Conservation (phyloP, 2,329 filamentous ascomycete genomes). For the Cryphonectria naterciae region DNA sequence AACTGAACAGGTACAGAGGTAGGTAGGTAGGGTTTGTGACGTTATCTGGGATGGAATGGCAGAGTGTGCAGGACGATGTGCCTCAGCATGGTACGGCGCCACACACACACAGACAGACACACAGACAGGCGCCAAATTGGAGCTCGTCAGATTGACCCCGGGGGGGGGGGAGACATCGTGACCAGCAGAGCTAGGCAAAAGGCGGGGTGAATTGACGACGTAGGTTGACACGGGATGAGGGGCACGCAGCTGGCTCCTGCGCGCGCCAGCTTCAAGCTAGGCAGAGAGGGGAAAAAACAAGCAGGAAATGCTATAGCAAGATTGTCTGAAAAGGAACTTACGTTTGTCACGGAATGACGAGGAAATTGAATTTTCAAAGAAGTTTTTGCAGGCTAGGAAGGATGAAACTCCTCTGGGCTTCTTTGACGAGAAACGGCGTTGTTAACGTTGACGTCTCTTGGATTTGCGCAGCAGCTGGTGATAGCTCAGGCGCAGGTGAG, state of each 20-base stretch:
- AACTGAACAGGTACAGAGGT: not conserved
- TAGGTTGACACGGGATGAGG: conserved; percentile 15
- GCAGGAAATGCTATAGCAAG: not conserved
- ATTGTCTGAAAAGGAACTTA: conserved; percentile 10
- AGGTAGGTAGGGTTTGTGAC: not conserved
- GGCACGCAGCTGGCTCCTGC: conserved; percentile 22
- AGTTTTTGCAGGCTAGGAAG: not conserved
- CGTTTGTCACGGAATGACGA: conserved; percentile 8
- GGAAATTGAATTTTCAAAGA: not conserved
- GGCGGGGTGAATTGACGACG: conserved; percentile 21
- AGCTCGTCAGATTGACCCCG: conserved; percentile 7
- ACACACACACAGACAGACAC: not conserved
- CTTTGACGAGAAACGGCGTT: not conserved
- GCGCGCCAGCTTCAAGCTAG: not conserved
- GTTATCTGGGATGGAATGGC: not conserved
- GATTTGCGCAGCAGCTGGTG: not conserved
- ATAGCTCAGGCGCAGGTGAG: not conserved
- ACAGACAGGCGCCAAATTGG: not conserved
- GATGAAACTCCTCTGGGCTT: not conserved
- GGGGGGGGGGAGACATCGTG: conserved; percentile 17
- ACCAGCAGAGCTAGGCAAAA: conserved; percentile 23
- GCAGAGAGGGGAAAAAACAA: not conserved
- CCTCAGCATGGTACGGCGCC: not conserved
- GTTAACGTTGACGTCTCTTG: not conserved
- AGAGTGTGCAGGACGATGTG: not conserved